phyloP scores from a whole-genome alignment of 2,329 filamentous ascomycete species.

The Diaporthe sp. region DNA sequence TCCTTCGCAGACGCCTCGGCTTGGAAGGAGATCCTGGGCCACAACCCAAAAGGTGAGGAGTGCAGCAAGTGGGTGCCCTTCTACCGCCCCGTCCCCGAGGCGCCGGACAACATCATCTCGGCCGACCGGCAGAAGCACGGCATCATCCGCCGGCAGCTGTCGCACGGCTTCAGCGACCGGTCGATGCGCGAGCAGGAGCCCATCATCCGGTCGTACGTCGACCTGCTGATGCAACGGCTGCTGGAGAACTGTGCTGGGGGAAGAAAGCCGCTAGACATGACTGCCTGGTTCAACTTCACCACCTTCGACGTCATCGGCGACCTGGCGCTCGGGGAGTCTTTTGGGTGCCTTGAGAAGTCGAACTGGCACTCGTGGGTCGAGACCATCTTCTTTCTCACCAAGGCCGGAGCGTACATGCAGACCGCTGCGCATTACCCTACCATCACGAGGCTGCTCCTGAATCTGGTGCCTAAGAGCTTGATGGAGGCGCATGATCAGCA shows the following conservation, averaged over 20 bases:
- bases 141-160: slow-evolving; percentile 23
- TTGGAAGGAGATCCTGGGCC: slow-evolving; percentile 49
- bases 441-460: not conserved
- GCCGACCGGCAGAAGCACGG: slow-evolving; percentile 32
- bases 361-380: slow-evolving; percentile 32
- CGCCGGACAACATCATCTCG: slow-evolving; percentile 19
- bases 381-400: slow-evolving; percentile 30
- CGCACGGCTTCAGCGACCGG: slow-evolving; percentile 30
- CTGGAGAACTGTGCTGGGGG: slow-evolving; percentile 23
- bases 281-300: slow-evolving; percentile 31
- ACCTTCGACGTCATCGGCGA: slow-evolving; percentile 33
- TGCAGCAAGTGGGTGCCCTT: slow-evolving; percentile 22
- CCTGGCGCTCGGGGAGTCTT: slow-evolving; percentile 31
- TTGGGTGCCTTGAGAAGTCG: slow-evolving; percentile 29
- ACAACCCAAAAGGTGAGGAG: slow-evolving; percentile 27
- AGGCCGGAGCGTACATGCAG: not conserved
- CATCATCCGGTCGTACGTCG: slow-evolving; percentile 30
- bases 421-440: slow-evolving; percentile 4
- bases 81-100: not conserved
- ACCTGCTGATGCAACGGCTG: slow-evolving; percentile 26
- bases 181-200: slow-evolving; percentile 31
- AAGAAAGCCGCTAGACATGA: not conserved
- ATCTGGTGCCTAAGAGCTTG: slow-evolving; percentile 10
- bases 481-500: slow-evolving; percentile 12
- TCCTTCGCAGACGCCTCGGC: slow-evolving; percentile 47